phyloP scores from a whole-genome alignment of 2,329 filamentous ascomycete genomes.

The Corinectria fuckeliana region DNA sequence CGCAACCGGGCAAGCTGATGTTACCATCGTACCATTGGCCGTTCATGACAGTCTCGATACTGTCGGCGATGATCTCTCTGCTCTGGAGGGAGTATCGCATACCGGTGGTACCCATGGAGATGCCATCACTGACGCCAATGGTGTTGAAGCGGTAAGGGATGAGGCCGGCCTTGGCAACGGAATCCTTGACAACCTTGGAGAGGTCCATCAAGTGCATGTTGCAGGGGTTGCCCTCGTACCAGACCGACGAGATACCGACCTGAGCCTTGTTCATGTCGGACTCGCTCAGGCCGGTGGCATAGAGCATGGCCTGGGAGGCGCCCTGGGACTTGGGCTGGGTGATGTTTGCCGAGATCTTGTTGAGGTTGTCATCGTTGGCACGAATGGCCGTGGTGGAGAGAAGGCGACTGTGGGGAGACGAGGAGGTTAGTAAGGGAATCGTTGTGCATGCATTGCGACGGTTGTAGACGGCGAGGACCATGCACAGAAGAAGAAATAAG shows the following conservation, averaged over 20 bases:
- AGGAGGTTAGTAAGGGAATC: conserved; percentile 7
- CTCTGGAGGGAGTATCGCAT: conserved; percentile 97
- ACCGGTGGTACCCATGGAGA: conserved; percentile 97
- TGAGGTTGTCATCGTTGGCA: conserved; percentile 66
- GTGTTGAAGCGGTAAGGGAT: conserved; percentile 99
- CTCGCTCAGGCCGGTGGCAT: conserved; percentile 88
- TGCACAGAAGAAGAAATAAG: too few relatives aligned
- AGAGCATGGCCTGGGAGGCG: conserved; percentile 98
- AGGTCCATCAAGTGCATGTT: conserved; percentile 98
- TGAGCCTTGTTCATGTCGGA: conserved; percentile 95
- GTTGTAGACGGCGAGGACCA: not conserved
- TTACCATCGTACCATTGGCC: conserved; percentile 99
- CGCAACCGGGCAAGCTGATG: conserved; percentile 94
- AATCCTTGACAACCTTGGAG: conserved; percentile 73
- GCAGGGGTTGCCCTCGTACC: conserved; percentile 98
- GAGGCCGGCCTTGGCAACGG: conserved; percentile 73
- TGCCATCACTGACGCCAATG: conserved; percentile 94
- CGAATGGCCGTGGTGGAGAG: conserved; percentile 58
- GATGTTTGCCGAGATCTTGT: conserved; percentile 83
- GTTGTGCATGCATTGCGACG: not conserved
- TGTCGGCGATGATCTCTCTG: conserved; percentile 95
- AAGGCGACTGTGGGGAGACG: conserved; percentile 49
- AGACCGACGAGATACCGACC: conserved; percentile 96
- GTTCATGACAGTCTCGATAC: conserved; percentile 98
- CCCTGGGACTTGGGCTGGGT: conserved; percentile 98